Conservation (phyloP, 805 yeast species). For the Wickerhamomyces queroliae region DNA sequence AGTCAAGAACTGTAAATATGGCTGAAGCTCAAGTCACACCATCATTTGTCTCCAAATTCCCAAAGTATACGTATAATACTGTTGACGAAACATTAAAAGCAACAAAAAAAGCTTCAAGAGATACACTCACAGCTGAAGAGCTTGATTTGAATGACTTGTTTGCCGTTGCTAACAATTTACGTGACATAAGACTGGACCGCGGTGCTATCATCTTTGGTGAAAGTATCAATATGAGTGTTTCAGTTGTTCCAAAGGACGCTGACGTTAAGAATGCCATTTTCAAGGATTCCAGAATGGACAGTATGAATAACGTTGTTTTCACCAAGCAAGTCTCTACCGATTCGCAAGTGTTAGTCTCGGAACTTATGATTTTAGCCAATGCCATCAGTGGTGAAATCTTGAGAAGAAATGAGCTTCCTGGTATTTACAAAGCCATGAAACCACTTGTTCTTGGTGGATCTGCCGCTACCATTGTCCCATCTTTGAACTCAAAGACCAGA, state of each 20-base stretch:
- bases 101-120: slow-evolving; percentile 3
- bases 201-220: slow-evolving; percentile 38
- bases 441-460: slow-evolving; percentile 15
- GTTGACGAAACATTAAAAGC: slow-evolving; percentile 47
- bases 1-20: slow-evolving; percentile 17
- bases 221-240: slow-evolving; percentile 22
- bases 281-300: slow-evolving; percentile 6
- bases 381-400: slow-evolving; percentile 49
- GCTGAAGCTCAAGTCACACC: slow-evolving; percentile 29
- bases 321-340: slow-evolving; percentile 27
- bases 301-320: slow-evolving; percentile 13
- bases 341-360: slow-evolving; percentile 68
- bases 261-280: slow-evolving; percentile 1
- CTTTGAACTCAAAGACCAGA: slow-evolving; percentile 18
- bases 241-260: slow-evolving; percentile 1
- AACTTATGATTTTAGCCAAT: slow-evolving; percentile 80
- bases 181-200: slow-evolving; percentile 23
- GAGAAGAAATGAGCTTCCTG: slow-evolving; percentile 37
- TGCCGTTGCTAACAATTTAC: slow-evolving; percentile 25
- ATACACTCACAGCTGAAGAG: slow-evolving; percentile 5
- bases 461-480: slow-evolving; percentile 19
- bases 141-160: slow-evolving; percentile 32
- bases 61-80: slow-evolving; percentile 52
- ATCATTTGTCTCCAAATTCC: slow-evolving; percentile 39
- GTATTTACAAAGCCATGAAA: slow-evolving; percentile 36